Evolutionary conservation across 495 filamentous ascomycete species (phyloP), one percentile per base, ranked within the genome.

Genomic region (Coniosporium apollinis): DNA sequence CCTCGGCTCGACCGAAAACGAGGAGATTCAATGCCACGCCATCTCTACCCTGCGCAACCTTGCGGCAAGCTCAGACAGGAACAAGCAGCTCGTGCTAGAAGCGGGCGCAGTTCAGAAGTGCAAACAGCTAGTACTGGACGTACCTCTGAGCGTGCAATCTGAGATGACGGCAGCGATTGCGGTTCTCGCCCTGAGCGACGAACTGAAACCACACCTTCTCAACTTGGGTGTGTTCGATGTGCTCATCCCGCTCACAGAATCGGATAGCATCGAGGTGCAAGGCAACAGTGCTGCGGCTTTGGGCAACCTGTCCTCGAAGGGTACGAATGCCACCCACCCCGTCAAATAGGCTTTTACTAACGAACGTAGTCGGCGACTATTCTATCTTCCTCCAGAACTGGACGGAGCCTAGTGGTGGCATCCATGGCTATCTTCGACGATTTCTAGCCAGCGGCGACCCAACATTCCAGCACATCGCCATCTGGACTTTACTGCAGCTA

Each of bases 91-190:
- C 9, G 89, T 97, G 3, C 65, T 97, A 26, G 83, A 96, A 57
- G 89, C 89, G 8, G 89, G 91, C 11, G 89, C 89, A 13, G 89
- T 97, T 29, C 84, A 94, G 51, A 96, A 96, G 50, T 97, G 89
- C 71, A 96, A 94, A 58, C 80, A 94, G 47, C 67, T 97, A 26
- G 87, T 97, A 14, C 65, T 97, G 9, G 74, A 91, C 28, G 89
- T 96, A 18, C 85, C 91, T 0, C 67, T 96, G 30, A 87, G 77
- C 25, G 89, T 97, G 4, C 89, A 97, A 50, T 94, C 85, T 15
- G 89, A 97, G 57, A 97, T 97, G 89, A 97, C 89, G 17, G 89
- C 89, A 19, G 89, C 89, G 2, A 96, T 97, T 53, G 89, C 89
- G 29, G 89, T 97, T n/a, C 65, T 97, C 34, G 89, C 89, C 14